Conservation (phyloP, 1,139 yeast genomes). For the Debaryomycetaceae sp. region DNA sequence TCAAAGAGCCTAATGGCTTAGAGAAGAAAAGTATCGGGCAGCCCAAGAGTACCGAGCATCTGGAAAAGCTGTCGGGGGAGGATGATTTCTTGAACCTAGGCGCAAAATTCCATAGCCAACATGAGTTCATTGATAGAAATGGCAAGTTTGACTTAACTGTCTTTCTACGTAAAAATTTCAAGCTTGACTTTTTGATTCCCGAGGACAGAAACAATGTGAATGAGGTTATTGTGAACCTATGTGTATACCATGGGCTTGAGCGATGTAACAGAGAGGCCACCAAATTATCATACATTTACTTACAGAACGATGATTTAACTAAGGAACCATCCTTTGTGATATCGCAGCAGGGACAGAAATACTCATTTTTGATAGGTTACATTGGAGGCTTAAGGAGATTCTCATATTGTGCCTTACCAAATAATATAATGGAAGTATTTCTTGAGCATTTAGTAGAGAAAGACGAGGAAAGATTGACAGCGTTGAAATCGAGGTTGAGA, state of each 20-base stretch:
- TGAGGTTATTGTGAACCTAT: conserved; percentile 35
- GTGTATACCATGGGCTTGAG: conserved; percentile 32
- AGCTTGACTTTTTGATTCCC: conserved; percentile 32
- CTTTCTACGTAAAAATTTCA: conserved; percentile 37
- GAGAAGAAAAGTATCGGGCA: background rate
- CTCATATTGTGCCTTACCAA: conserved; percentile 40
- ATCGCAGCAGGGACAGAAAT: conserved; percentile 20
- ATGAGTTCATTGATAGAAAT: conserved; percentile 10
- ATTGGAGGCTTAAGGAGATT: conserved; percentile 44
- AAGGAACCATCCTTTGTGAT: conserved; percentile 35
- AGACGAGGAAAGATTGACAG: conserved; percentile 11
- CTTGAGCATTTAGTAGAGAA: conserved; percentile 27
- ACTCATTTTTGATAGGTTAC: conserved; percentile 31
- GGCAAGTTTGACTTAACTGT: conserved; percentile 30
- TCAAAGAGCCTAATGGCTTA: background rate
- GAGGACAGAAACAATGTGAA: conserved; percentile 32
- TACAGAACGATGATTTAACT: conserved; percentile 17
- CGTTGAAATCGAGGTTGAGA: conserved; percentile 16
- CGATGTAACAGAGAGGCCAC: conserved; percentile 12
- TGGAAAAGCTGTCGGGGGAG: background rate
- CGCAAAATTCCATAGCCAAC: conserved; percentile 6
- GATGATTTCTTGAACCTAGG: background rate
- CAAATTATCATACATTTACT: conserved; percentile 15
- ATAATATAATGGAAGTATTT: conserved; percentile 24
- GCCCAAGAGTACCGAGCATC: background rate